These are phyloP conservation scores for Jamesozyma jinghongensis DNA, from an alignment of 805 yeast species.

Conservation along the genomic window DNA sequence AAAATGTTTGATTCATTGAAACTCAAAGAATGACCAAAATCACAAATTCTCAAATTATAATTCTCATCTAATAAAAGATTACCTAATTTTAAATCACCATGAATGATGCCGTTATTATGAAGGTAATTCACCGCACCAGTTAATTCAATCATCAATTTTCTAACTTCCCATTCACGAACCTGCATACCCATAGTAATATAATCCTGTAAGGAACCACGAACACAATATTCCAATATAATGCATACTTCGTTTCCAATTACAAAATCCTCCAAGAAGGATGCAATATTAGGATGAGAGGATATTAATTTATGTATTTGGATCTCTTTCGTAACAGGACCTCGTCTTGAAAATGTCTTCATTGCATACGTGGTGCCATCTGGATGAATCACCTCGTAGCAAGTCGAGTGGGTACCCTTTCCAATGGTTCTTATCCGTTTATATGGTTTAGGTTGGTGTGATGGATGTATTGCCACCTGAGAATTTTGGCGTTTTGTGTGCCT, in stretches of 20 bases:
- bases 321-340: constrained; percentile 1
- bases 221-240: constrained; percentile 2
- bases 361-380: constrained; percentile 4
- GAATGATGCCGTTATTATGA: constrained; percentile 56
- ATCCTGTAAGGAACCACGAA: constrained; percentile 1
- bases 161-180: constrained; percentile 3
- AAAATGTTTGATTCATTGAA: constrained; percentile 52
- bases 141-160: constrained; percentile 72
- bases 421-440: constrained; percentile 1
- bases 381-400: constrained; percentile 4
- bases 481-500: constrained; percentile 1
- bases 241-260: constrained; percentile 2
- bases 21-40: constrained; percentile 40
- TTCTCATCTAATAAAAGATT: constrained; percentile 64
- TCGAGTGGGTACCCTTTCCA: constrained; percentile 2
- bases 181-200: constrained; percentile 1
- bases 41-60: constrained; percentile 83
- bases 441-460: constrained; percentile 1
- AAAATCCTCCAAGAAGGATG: constrained; percentile 2
- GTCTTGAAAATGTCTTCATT: constrained; percentile 1
- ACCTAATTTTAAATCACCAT: constrained; percentile 10
- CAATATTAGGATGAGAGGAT: not conserved
- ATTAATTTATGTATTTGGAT: constrained; percentile 4
- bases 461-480: constrained; percentile 1
- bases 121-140: constrained; percentile 86